Percentiles rank a stretch among this genome's conserved stretches.
Evolutionary conservation across 2,329 filamentous ascomycete species (phyloP).

Genomic region (Penicillium nordicum): DNA sequence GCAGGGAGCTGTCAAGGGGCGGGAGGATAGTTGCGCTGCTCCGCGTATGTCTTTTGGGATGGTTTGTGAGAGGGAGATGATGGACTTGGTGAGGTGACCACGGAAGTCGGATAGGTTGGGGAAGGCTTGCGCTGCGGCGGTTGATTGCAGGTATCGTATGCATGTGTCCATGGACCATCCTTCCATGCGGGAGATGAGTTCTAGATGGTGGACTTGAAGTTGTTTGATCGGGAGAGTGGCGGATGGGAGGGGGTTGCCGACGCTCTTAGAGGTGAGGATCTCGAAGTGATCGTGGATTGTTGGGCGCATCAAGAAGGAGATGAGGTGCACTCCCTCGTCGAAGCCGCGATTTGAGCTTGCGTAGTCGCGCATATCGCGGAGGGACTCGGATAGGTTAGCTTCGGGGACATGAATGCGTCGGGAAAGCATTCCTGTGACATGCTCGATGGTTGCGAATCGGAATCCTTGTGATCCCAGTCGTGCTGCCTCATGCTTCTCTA

Average conservation of each 20-base stretch:
- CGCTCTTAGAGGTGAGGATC: conserved; percentile 56
- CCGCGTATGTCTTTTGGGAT: conserved; percentile 42
- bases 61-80: conserved; percentile 36
- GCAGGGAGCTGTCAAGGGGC: conserved; percentile 38
- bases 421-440: conserved; percentile 66
- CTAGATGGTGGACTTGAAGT: conserved; percentile 55
- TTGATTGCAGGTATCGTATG: conserved; percentile 33
- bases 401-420: conserved; percentile 70
- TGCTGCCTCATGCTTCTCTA: conserved; percentile 58
- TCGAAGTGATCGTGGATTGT: conserved; percentile 59
- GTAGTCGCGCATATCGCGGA: conserved; percentile 64
- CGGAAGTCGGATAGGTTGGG: conserved; percentile 39
- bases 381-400: conserved; percentile 57
- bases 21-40: conserved; percentile 38
- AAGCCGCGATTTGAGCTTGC: conserved; percentile 30
- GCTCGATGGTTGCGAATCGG: conserved; percentile 68
- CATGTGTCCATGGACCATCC: conserved; percentile 39
- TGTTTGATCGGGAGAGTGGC: conserved; percentile 52
- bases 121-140: conserved; percentile 23
- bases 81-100: conserved; percentile 44
- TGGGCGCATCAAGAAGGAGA: conserved; percentile 45
- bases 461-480: conserved; percentile 69
- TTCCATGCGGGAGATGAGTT: conserved; percentile 48
- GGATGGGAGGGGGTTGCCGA: conserved; percentile 60
- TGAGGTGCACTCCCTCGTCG: conserved; percentile 41